Evolutionary conservation across 257 asterid species (phyloP), one percentile per base, ranked within the genome.

Genomic region (Plectranthus barbatus): DNA sequence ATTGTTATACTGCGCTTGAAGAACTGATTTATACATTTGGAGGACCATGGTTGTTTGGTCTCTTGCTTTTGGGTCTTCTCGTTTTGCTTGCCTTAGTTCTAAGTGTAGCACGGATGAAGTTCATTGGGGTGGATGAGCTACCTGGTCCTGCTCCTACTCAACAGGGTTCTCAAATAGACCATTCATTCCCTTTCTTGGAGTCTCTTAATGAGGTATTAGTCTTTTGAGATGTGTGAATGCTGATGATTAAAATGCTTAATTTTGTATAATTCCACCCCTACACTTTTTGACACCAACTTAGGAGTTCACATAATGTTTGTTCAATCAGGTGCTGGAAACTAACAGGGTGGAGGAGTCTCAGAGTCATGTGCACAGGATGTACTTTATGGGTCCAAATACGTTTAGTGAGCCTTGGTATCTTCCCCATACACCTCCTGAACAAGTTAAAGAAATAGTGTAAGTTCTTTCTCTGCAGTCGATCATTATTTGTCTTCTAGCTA

Each of bases 101-200:
- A n/a, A 93, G 99, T 77, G 99, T 93, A 65, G 99, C 99, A 46
- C 84, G 99, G 31, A 83, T 90, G 97, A 90, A 93, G 76, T 90
- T 84, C 78, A 84, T 93, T 53, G 96, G 97, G 66, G 99, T 86
- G 29, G 99, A 93, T 34, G 97, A 87, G 69, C 70, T 80, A 62
- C 86, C 95, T 24, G 97, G 99, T 41, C 94, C 97, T 63, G 94
- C 87, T 60, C 97, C 97, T 48, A 87, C 99, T 45, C 94, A 85
- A 23, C 93, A 82, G 56, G 95, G 97, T 69, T 93, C 99, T 53
- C 99, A 90, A 69, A 87, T 87, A 23, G 99, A 93, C 72, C 95
- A 93, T 77, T 93, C 99, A 41, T 87, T 90, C 71, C 99, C 99
- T 51, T 93, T 93, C 83, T 77, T 93, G 79, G 97, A 93, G 76